phyloP scores from a whole-genome alignment of 73 alveolate genomes.

The Blepharisma stoltei region DNA sequence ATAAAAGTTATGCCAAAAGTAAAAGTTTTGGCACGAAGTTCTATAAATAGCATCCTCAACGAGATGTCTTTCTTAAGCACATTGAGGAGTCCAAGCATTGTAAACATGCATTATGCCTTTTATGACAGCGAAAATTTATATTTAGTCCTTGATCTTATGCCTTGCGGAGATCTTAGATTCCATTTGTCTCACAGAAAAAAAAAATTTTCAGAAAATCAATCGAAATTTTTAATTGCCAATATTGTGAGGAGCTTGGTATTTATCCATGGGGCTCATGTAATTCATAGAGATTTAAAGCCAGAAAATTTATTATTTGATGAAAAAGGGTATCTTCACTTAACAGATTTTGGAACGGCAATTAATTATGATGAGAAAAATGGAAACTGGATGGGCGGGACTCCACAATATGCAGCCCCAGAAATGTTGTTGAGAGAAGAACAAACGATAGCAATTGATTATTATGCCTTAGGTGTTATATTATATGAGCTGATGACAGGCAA shows the following conservation, averaged over 20 bases:
- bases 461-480: slow-evolving; percentile 88
- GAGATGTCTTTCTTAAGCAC: slow-evolving; percentile 56
- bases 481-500: slow-evolving; percentile 80
- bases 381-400: slow-evolving; percentile 87
- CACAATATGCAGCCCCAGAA: slow-evolving; percentile 92
- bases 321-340: slow-evolving; percentile 70
- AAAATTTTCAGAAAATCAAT: slow-evolving; percentile 85
- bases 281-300: slow-evolving; percentile 95
- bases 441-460: slow-evolving; percentile 77
- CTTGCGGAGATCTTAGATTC: slow-evolving; percentile 94
- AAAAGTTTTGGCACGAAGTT: slow-evolving; percentile 27
- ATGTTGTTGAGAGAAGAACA: slow-evolving; percentile 72
- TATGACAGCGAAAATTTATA: slow-evolving; percentile 88
- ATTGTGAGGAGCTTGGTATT: slow-evolving; percentile 68
- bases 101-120: slow-evolving; percentile 91
- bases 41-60: slow-evolving; percentile 36
- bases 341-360: slow-evolving; percentile 91
- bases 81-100: slow-evolving; percentile 67
- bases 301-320: slow-evolving; percentile 89
- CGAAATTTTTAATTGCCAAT: slow-evolving; percentile 69
- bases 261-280: slow-evolving; percentile 75
- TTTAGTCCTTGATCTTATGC: slow-evolving; percentile 80
- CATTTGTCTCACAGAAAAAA: slow-evolving; percentile 65
- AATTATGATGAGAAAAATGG: slow-evolving; percentile 72
- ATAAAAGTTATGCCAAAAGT: slow-evolving; percentile 88